Base-by-base conservation (phyloP, 352 stramenopile species). In the Phytophthora quininea region DNA sequence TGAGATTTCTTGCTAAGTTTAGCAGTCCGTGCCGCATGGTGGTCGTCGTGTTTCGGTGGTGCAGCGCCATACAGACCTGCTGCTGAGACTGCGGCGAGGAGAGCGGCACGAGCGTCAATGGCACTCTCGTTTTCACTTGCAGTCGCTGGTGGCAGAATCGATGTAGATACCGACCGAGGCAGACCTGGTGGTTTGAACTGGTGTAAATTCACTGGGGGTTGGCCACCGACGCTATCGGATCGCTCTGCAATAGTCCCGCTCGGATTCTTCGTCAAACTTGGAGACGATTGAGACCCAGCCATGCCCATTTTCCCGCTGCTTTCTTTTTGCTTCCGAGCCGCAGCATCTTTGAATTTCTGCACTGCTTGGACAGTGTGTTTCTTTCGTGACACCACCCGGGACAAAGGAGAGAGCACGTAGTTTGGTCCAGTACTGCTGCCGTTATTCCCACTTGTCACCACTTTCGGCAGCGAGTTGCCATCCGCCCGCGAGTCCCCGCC, bases 371-470 rank as follows among this genome's bases (percentile, higher is more conserved):
- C 62, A 2, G 78, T 73, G 47, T 86, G 69, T 1, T 74, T 67
- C 58, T 87, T 89, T 2, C 76, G 68, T 38, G 77, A 31, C 6
- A 89, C 63, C 9, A 87, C 76, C 7, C 69, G 80, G 12, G 66
- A 69, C 0, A 89, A 67, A 29, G 80, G 78, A 3, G 77, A 84
- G 3, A 83, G 62, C 7, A 57, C 68, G 40, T 70, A 66, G 45
- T 52, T 70, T 8, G 60, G 43, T 6, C n/a, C 7, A 8, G 52
- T 45, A 3, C 37, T 42, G 31, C 31, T 55, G 49, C 49, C 14
- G 49, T 32, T 24, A 27, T 29, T 49, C 35, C 42, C 27, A 35
- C 24, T 40, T 14, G n/a, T 9, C 1, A 57, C 58, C 9, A 64
- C 12, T 5, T 56, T 54, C n/a, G 40, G 59, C 40, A 49, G 31